Base-by-base conservation (phyloP, 331 rosid species). In the Quercus phellos region DNA sequence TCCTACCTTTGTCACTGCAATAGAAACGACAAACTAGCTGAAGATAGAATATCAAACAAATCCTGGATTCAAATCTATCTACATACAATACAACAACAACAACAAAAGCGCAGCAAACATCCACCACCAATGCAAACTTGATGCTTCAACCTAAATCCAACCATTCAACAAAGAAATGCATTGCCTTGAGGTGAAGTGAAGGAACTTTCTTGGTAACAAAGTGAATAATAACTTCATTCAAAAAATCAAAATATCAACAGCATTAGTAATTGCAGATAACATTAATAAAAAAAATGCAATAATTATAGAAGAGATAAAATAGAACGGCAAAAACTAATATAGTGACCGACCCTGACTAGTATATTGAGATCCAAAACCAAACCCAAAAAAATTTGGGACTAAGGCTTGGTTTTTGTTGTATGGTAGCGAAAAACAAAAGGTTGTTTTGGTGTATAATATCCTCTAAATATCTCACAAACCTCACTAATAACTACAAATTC, bases 1-100 rank as follows among this genome's bases (percentile, higher is more conserved):
- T 84, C 86, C 90, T 88, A 84, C 98, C 98, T 79, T 93, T 93
- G 74, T 90, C 91, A 72, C 97, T 93, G 86, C 27, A 84, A 86
- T 34, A 56, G 17, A 13, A 55, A 77, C 9, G 29, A 77, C 12
- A 55, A 86, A 80, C 72, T 42, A 66, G 75, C 1, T 17, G 19
- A 14, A 1, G 21, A 78, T 43, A 22, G 14, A 77, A 81, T 0
- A 53, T 58, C 19, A 75, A 70, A 21, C 24, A 54, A 74, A 71
- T 32, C 32, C 10, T 26, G 35, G 14, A 32, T 32, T 66, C 51
- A 13, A 10, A 63, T 16, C 30, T 16, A 30, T 12, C 51, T 30
- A 16, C 19, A 2, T 14, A 18, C 22, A 14, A 63, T 9, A 63
- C 4, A 2, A 59, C 18, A 59, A 6, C 30, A 22, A 1, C 24